Evolutionary conservation across 768 basidiomycete species (phyloP).

Genomic region (Aureoboletus auriporus): DNA sequence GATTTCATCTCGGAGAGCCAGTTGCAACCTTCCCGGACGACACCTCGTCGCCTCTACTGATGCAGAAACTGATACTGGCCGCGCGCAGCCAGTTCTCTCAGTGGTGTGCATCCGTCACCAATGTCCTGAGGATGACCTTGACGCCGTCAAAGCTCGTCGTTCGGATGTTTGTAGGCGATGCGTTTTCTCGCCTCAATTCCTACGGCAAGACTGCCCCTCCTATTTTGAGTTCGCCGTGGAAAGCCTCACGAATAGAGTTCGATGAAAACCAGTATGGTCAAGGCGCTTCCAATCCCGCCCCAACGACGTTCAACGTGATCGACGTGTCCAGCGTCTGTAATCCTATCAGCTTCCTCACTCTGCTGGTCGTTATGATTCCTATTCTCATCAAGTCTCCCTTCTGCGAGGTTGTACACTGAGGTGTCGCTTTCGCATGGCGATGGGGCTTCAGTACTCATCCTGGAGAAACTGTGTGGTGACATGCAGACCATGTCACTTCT

Average conservation of each 20-base stretch:
- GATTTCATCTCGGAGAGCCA: conserved; percentile 30
- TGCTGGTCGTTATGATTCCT: conserved; percentile 19
- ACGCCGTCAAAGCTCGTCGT: conserved; percentile 13
- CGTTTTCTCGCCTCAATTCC: conserved; percentile 13
- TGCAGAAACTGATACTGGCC: conserved; percentile 18
- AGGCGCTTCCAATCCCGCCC: conserved; percentile 15
- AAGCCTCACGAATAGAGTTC: conserved; percentile 16
- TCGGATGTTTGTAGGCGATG: conserved; percentile 31
- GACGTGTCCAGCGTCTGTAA: conserved; percentile 31
- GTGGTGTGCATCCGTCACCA: conserved; percentile 25
- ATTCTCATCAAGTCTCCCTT: conserved; percentile 22
- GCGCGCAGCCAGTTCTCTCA: conserved; percentile 21
- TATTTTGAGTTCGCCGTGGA: conserved; percentile 23
- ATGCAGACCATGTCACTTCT: conserved; percentile 24
- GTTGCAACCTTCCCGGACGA: conserved; percentile 11
- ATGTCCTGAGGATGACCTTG: conserved; percentile 2
- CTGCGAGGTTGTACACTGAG: conserved; percentile 29
- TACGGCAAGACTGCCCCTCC: conserved; percentile 12
- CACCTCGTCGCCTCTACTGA: neutral
- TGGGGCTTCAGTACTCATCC: conserved; percentile 7
- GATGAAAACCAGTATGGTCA: conserved; percentile 19
- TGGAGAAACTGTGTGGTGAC: conserved; percentile 27
- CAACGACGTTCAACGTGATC: conserved; percentile 30
- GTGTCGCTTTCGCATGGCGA: conserved; percentile 13
- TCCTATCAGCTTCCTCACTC: conserved; percentile 27